Evolutionary conservation across 2,329 filamentous ascomycete species (phyloP), one percentile per base, ranked within the genome.

Genomic region (Ambrosiella xylebori): DNA sequence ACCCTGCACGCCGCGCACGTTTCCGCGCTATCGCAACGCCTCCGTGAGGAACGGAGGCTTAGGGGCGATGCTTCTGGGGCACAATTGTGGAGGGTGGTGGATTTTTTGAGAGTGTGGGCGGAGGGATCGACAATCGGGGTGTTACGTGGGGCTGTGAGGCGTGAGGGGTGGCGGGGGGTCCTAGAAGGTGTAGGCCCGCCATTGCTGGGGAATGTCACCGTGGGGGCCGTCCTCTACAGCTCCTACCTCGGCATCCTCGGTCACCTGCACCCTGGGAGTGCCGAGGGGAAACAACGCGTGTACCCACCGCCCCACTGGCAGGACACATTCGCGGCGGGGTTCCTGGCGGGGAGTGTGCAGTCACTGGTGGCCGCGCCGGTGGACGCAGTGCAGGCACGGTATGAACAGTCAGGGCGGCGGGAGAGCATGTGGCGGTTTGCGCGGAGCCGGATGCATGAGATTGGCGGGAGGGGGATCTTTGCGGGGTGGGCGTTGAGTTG

Each of bases 171-270:
- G 85, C 71, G 75, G 17, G 82, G 89, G 57, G 75, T 90, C 9
- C 85, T 84, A 0, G 82, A 87, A 61, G 84, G 88, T 70, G 80
- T 89, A n/a, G 70, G 89, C 17, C 85, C 86, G 47, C 86, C 86
- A 12, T 72, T 89, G 47, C 71, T 88, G 15, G 86, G 85, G 39
- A 90, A 89, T 63, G 78, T 86, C 0, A 80, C 78, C 41, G 83
- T 89, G 54, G 85, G 85, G 2, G 84, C 84, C 1, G 78, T 89
- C 2, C 71, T 89, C 13, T 90, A 89, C 68, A 87, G 85, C 1
- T 80, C 78, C 63, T 90, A 90, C 65, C 76, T 89, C 15, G 82
- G 86, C 61, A 80, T 82, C 44, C 74, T 90, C 1, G 82, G 78
- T 13, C 69, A 66, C 1, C 73, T 88, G 2, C 83, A 89, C 63